Evolutionary conservation across 306 rosid genomes (phyloP).

Genomic region (Rubus idaeus): DNA sequence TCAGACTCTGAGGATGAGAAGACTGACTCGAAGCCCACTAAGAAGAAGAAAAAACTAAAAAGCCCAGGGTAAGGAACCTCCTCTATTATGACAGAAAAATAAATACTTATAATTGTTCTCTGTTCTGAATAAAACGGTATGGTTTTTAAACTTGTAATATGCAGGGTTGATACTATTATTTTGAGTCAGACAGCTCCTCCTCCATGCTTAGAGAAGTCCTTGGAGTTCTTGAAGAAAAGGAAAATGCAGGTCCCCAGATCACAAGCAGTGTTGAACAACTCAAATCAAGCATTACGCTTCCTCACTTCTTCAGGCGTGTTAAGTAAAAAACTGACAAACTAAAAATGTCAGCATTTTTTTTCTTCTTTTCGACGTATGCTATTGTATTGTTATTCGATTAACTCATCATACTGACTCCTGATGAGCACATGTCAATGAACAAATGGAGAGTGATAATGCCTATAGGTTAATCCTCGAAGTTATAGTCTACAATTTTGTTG

Average conservation of each 20-base stretch:
- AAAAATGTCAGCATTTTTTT: background rate
- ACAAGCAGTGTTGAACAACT: constrained; percentile 67
- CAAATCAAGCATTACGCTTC: constrained; percentile 75
- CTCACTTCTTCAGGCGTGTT: constrained; percentile 64
- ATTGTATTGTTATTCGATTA: background rate
- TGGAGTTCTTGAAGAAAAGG: constrained; percentile 75
- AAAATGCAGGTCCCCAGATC: constrained; percentile 76
- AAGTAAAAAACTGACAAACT: constrained; percentile 33
- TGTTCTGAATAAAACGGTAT: constrained; percentile 11
- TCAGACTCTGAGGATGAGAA: constrained; percentile 64
- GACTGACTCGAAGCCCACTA: constrained; percentile 35
- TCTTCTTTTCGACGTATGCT: background rate
- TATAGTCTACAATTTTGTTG: background rate
- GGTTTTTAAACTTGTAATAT: constrained; percentile 19
- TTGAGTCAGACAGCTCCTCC: constrained; percentile 57
- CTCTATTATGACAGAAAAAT: background rate
- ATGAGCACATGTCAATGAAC: background rate
- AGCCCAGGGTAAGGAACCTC: constrained; percentile 54
- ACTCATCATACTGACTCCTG: background rate
- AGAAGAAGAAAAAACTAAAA: constrained; percentile 60
- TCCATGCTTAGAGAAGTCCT: constrained; percentile 61
- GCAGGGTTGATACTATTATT: constrained; percentile 63
- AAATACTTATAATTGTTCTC: background rate
- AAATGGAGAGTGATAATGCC: background rate
- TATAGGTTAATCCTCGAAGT: background rate